These are phyloP conservation scores for Phytophthora citrophthora DNA, from an alignment of 352 stramenopile species.

Conservation along the genomic window DNA sequence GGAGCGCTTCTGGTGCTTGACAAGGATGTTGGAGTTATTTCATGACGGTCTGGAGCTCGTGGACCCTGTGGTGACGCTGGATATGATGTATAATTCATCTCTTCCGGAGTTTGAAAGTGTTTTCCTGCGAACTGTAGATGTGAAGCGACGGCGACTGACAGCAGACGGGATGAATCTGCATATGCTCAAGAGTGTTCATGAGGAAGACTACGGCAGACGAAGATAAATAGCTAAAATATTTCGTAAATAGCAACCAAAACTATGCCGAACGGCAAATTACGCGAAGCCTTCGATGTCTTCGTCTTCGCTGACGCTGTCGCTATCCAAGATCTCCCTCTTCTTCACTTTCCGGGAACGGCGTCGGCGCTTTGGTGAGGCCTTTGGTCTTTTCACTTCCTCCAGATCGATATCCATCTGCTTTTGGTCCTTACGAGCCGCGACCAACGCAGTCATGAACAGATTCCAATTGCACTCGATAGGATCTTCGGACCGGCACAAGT, in stretches of 20 bases:
- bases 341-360: constrained; percentile 45
- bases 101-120: constrained; percentile 62
- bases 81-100: constrained; percentile 46
- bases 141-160: constrained; percentile 38
- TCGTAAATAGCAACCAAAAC: constrained; percentile 12
- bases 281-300: constrained; percentile 44
- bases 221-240: constrained; percentile 17
- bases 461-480: constrained; percentile 61
- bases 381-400: constrained; percentile 22
- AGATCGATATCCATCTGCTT: constrained; percentile 74
- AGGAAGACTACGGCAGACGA: constrained; percentile 27
- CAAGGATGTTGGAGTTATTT: constrained; percentile 64
- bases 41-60: constrained; percentile 56
- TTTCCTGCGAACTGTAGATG: constrained; percentile 73
- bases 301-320: constrained; percentile 40
- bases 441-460: constrained; percentile 61
- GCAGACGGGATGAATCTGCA: constrained; percentile 33
- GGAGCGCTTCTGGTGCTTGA: constrained; percentile 80
- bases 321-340: constrained; percentile 22
- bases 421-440: constrained; percentile 66
- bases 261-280: constrained; percentile 11
- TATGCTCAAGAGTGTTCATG: constrained; percentile 26
- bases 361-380: constrained; percentile 36
- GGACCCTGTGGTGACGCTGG: constrained; percentile 43
- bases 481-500: constrained; percentile 40